Evolutionary conservation across 2,329 filamentous ascomycete species (phyloP).

Genomic region (Zasmidium cellare): DNA sequence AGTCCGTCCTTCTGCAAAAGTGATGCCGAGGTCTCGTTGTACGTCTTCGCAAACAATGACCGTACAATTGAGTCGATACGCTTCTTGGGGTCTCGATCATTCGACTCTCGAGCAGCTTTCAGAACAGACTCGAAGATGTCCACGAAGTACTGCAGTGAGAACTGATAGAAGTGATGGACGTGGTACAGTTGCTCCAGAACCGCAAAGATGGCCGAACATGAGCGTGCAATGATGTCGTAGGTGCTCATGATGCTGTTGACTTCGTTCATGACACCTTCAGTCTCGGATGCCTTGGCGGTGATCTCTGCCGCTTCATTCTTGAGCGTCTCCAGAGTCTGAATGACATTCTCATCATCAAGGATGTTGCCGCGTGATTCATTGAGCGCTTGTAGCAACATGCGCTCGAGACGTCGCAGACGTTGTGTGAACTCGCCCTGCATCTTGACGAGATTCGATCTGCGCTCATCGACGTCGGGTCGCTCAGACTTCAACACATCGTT

Average conservation of each 20-base stretch:
- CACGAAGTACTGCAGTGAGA: conserved; percentile 96
- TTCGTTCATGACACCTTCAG: conserved; percentile 96
- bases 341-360: conserved; percentile 95
- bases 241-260: conserved; percentile 94
- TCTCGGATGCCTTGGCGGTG: conserved; percentile 92
- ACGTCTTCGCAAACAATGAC: conserved; percentile 87
- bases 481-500: conserved; percentile 98
- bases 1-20: conserved; percentile 92
- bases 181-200: conserved; percentile 96
- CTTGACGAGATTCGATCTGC: conserved; percentile 96
- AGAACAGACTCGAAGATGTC: conserved; percentile 96
- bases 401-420: conserved; percentile 94
- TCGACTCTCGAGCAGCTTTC: conserved; percentile 74
- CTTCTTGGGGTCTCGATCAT: conserved; percentile 55
- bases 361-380: conserved; percentile 98
- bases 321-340: conserved; percentile 93
- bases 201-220: conserved; percentile 96
- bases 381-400: conserved; percentile 86
- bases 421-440: conserved; percentile 98
- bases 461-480: conserved; percentile 93
- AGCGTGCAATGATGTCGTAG: conserved; percentile 88
- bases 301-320: conserved; percentile 98
- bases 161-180: conserved; percentile 99
- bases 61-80: conserved; percentile 88
- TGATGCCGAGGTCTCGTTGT: conserved; percentile 89